These are phyloP conservation scores for Penicillium egyptiacum DNA, from an alignment of 495 filamentous ascomycete species.

Conservation along the genomic window DNA sequence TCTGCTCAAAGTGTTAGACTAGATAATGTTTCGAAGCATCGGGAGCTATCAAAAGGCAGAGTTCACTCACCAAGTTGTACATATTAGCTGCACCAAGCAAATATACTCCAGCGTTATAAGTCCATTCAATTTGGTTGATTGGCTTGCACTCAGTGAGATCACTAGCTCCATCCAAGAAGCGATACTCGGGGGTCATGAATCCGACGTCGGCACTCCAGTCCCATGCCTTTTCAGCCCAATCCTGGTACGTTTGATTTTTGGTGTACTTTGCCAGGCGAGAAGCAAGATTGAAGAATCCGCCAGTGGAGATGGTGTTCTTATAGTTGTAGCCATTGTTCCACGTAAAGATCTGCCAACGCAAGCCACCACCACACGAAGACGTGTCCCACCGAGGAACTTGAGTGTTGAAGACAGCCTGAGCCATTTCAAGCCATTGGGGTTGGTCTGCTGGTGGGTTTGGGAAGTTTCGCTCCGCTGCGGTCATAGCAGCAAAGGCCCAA, in stretches of 20 bases:
- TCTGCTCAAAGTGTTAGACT: conserved; percentile 21
- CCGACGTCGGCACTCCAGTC: conserved; percentile 66
- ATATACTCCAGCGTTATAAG: conserved; percentile 39
- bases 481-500: conserved; percentile 81
- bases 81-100: conserved; percentile 42
- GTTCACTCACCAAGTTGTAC: conserved; percentile 38
- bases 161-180: conserved; percentile 66
- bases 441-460: conserved; percentile 54
- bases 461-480: conserved; percentile 76
- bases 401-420: conserved; percentile 79
- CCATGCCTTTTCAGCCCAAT: conserved; percentile 72
- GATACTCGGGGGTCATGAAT: conserved; percentile 60
- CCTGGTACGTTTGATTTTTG: conserved; percentile 72
- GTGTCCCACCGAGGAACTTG: conserved; percentile 72
- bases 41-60: not conserved
- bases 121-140: conserved; percentile 41
- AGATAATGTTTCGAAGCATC: not conserved
- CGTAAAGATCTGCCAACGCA: conserved; percentile 83
- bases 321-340: conserved; percentile 79
- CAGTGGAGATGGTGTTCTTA: conserved; percentile 80
- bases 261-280: conserved; percentile 76
- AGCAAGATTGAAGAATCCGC: conserved; percentile 76
- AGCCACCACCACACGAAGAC: conserved; percentile 64
- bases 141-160: conserved; percentile 44
- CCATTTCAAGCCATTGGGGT: conserved; percentile 75